Percentiles rank a stretch among this genome's conserved stretches.
phyloP scores from a whole-genome alignment of 129 eudicot species.

The Flaveria ramosissima region DNA sequence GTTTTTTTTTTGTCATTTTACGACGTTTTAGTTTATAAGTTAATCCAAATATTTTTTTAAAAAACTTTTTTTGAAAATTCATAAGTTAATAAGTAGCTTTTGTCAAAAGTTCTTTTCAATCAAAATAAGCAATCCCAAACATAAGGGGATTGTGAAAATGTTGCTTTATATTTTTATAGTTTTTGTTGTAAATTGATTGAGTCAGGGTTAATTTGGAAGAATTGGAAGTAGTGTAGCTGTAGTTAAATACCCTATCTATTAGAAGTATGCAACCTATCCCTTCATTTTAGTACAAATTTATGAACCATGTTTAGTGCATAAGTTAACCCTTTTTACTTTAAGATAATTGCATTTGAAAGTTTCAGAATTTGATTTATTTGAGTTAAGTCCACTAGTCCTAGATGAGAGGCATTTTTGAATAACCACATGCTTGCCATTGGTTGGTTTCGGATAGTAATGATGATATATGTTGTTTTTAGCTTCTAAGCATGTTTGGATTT shows the following conservation, averaged over 20 bases:
- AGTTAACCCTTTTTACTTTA: not conserved
- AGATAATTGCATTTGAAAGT: not conserved
- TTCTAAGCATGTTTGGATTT: conserved; percentile 5
- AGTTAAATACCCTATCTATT: too few species aligned
- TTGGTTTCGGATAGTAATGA: not conserved
- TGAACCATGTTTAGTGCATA: not conserved
- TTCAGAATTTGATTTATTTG: not conserved
- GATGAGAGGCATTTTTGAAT: not conserved
- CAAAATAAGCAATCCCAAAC: too few species aligned
- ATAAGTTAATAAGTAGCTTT: too few species aligned
- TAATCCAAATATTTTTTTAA: too few species aligned
- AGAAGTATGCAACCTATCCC: not conserved
- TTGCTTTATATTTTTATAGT: not conserved
- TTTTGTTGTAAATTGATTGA: not conserved
- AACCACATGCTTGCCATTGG: conserved; percentile 16
- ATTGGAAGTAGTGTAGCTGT: too few species aligned
- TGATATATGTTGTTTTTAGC: not conserved
- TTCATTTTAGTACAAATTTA: not conserved
- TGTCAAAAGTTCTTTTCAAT: too few species aligned
- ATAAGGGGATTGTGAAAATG: not conserved
- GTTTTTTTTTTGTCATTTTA: too few species aligned
- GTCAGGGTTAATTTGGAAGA: not conserved
- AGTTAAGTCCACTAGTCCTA: not conserved
- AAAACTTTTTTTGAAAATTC: too few species aligned
- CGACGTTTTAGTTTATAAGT: too few species aligned